Base-by-base conservation (phyloP, 169 alveolate species). In the Eimeria necatrix region DNA sequence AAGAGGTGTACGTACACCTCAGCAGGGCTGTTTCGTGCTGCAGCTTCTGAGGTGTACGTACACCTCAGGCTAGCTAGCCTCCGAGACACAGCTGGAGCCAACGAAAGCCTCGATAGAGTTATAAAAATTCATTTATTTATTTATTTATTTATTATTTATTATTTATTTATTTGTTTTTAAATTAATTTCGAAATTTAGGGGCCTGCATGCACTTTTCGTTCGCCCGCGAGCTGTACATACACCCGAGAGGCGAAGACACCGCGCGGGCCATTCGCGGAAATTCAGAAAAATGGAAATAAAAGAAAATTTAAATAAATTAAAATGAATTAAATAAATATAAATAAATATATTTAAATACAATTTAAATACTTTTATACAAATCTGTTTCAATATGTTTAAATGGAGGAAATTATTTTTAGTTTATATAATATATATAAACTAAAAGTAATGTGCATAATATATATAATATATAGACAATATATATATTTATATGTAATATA, bases 1-100 rank as follows among this genome's bases (percentile, higher is more conserved):
- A n/a, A n/a, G n/a, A 61, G 73, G 73, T 61, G 73, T 61, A 61
- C 73, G 73, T 61, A 61, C 73, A 61, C 73, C 32, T 8, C 73
- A 4, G 22, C 73, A 61, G 41, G 41, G 41, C 41, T 32, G 41
- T 32, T 32, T 32, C 41, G 41, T 32, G 41, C 41, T 32, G 3
- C 41, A 32, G 41, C 41, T 32, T 32, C 41, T 32, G 41, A 61
- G 73, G 73, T 61, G 73, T 61, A 61, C 32, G 73, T 61, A 61
- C 73, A 61, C 73, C 73, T 8, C 73, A 8, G 22, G 16, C 73
- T 61, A 61, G 73, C 73, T 61, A 61, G 73, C 73, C 22, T 2
- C 41, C 73, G 41, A 32, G 41, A 32, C 41, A 32, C 41, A 32
- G 41, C 41, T 2, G 41, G 41, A 32, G 41, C 2, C 41, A 32